A percentile compares a stretch with the other conserved stretches of the same genome.
Conservation (phyloP, 2,329 filamentous ascomycete species). For the Colletotrichum lentis region DNA sequence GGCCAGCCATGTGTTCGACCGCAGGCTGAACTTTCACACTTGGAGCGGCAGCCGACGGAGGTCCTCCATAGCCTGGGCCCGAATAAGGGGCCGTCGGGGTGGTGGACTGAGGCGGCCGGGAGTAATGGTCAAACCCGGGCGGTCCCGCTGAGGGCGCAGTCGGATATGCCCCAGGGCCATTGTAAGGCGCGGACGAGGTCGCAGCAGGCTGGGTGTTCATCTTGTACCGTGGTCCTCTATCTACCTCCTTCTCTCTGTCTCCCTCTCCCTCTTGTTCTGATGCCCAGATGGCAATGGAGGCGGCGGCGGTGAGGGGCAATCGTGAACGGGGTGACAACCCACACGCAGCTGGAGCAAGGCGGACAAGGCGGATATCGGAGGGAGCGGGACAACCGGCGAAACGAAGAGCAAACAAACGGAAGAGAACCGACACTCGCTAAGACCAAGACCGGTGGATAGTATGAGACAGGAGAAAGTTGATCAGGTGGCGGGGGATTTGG, state of each 20-base stretch:
- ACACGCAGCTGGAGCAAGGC: background rate
- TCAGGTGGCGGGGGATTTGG: conserved; percentile 30
- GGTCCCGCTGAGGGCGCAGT: conserved; percentile 15
- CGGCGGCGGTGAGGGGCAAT: conserved; percentile 24
- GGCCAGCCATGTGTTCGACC: conserved; percentile 30
- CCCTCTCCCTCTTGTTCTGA: too few species aligned
- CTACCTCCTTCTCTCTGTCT: too few species aligned
- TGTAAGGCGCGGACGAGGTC: conserved; percentile 17
- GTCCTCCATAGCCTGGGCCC: conserved; percentile 14
- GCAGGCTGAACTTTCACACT: conserved; percentile 17
- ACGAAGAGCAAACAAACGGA: background rate
- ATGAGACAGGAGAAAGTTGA: conserved; percentile 4
- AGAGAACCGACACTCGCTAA: background rate
- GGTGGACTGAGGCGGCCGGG: conserved; percentile 7
- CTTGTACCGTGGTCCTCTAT: background rate
- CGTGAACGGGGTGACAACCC: background rate
- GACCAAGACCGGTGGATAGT: background rate
- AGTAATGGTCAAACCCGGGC: conserved; percentile 9
- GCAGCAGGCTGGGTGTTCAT: conserved; percentile 26
- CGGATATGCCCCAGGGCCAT: conserved; percentile 23
- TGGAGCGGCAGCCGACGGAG: conserved; percentile 7
- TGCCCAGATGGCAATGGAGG: background rate
- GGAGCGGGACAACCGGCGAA: background rate
- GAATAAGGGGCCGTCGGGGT: conserved; percentile 11
- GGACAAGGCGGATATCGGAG: too few species aligned